Base-by-base conservation (phyloP, 2,329 filamentous ascomycete species). In the Fusarium kyushuense region DNA sequence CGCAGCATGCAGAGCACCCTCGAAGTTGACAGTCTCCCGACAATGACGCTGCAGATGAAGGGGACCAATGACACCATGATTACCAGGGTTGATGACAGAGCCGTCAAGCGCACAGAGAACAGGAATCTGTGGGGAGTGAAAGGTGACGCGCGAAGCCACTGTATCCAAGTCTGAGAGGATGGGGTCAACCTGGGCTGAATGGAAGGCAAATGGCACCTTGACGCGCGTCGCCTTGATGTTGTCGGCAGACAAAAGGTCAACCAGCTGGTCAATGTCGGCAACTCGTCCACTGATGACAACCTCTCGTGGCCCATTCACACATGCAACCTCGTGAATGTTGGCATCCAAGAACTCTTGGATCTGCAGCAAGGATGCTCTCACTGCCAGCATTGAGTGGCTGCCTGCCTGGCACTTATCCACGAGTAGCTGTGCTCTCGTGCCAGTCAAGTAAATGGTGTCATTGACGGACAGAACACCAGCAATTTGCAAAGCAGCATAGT, bases 261-360 rank as follows among this genome's bases (percentile, higher is more conserved):
- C 83, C 17, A 89, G 80, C 6, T 80, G 76, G 5, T 78, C 72
- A 38, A 87, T 79, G 54, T 83, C 77, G 2, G 72, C 72, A 1
- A 80, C 78, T 12, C 75, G 72, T 12, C 84, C 85, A 23, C 80
- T 81, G n/a, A 96, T 82, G 3, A 96, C 93, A 12, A 89, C 94
- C 75, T 93, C 91, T 51, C 87, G 83, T 0, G 90, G 89, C 0
- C 90, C 88, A 71, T 96, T 96, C 76, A 93, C 86, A 80, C 93
- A 96, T 17, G 92, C 90, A 32, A 87, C 72, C 38, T 86, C 85
- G 51, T 84, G 77, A 2, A 78, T 80, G 64, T 76, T 83, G 67
- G 79, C 79, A 11, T 46, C n/a, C 1, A 65, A 48, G 2, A 73
- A 21, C 1, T 48, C 42, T 1, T 43, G 55, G 8, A 73, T 32